Base-by-base conservation (phyloP, 2,329 filamentous ascomycete species). In the Ophidiomyces ophidiicola region DNA sequence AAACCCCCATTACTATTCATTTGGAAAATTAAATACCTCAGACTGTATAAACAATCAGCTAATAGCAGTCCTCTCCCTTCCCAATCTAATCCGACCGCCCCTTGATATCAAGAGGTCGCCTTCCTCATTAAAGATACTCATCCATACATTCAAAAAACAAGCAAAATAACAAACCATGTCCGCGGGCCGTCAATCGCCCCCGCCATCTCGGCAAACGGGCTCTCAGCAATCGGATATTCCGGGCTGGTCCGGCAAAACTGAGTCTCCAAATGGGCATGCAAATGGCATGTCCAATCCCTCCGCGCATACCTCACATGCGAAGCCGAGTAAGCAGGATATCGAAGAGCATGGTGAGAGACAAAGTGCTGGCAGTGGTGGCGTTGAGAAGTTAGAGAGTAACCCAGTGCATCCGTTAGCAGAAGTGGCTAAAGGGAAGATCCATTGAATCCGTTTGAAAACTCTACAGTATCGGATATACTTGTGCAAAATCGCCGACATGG, bases 101-200 rank as follows among this genome's bases (percentile, higher is more conserved):
- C n/a, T 33, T 15, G 12, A 31, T 4, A 17, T 14, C 28, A 15
- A n/a, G 28, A 10, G 15, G 6, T 6, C n/a, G n/a, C n/a, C n/a
- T n/a, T n/a, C n/a, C n/a, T n/a, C n/a, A n/a, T n/a, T n/a, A n/a
- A n/a, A n/a, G n/a, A n/a, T n/a, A n/a, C n/a, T n/a, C n/a, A n/a
- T n/a, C n/a, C n/a, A n/a, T n/a, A n/a, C n/a, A n/a, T 31, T 7
- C 8, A 31, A 30, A 24, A 24, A 36, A 26, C 23, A 45, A 49
- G 50, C 47, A 59, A 48, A 53, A 50, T 48, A 45, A 44, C 48
- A 57, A 3, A 43, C 29, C 53, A 84, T 85, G 80, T 78, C 81
- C 51, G 62, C 72, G 61, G 81, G 82, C 58, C 78, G 78, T 55
- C 73, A 93, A 63, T 93, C 85, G 21, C 86, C 85, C 46, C 66